Evolutionary conservation across 2,329 filamentous ascomycete species (phyloP).

Genomic region (Nakataea oryzae): DNA sequence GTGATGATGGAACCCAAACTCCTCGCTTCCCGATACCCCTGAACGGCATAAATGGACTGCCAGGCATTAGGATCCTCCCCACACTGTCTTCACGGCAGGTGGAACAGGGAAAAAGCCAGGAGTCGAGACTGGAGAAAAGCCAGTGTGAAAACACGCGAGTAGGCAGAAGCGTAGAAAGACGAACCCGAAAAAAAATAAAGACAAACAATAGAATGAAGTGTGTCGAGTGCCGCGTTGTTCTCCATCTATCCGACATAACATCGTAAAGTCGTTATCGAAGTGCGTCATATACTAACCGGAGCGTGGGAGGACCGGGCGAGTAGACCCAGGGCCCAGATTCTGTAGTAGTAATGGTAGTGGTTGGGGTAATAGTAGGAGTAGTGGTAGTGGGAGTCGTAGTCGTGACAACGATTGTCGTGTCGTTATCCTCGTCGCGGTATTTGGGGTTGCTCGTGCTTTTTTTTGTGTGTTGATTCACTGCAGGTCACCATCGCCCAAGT

Average conservation of each 20-base stretch:
- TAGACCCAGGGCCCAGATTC: not conserved
- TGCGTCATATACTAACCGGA: not conserved
- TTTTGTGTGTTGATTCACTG: slow-evolving; percentile 4
- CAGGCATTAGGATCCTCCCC: not conserved
- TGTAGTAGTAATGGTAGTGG: not conserved
- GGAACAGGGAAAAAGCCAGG: not conserved
- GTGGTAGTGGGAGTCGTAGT: not conserved
- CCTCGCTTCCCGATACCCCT: not conserved
- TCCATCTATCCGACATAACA: slow-evolving; percentile 1
- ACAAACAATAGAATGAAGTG: not conserved
- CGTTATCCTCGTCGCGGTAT: not conserved
- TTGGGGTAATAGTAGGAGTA: not conserved
- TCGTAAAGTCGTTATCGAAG: slow-evolving; percentile 3
- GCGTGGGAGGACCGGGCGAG: not conserved
- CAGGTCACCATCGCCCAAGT: slow-evolving; percentile 20
- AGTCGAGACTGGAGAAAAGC: not conserved
- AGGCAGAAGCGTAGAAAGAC: not conserved
- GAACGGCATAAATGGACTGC: not conserved
- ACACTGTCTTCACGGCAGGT: not conserved
- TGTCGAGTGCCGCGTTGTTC: not conserved
- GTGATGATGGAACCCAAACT: not conserved
- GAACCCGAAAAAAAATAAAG: not conserved
- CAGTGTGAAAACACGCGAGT: not conserved
- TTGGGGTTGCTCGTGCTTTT: not conserved
- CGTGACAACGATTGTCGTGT: too few relatives aligned